Evolutionary conservation across 345 rosid species (phyloP).

Genomic region (Bretschneidera sinensis): DNA sequence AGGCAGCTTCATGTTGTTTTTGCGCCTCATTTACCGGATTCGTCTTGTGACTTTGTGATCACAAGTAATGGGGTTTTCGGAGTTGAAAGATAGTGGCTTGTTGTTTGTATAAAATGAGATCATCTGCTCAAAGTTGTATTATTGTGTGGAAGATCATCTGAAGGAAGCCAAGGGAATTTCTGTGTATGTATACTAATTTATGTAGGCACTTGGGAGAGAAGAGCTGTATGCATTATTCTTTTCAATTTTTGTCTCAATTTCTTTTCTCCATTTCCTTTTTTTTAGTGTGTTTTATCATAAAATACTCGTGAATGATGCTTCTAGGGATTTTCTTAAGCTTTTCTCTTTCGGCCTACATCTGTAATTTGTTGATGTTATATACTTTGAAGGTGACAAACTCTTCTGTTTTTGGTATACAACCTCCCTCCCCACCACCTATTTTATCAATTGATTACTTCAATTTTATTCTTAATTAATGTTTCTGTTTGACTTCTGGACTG

Average conservation of each 20-base stretch:
- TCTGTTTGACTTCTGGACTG: neutral
- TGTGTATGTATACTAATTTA: constrained; percentile 1
- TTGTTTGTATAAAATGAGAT: neutral
- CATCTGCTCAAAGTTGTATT: too few relatives aligned
- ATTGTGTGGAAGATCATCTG: neutral
- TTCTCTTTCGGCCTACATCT: constrained; percentile 1
- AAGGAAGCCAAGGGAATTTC: neutral
- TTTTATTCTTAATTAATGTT: neutral
- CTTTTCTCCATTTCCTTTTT: neutral
- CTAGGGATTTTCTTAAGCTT: neutral
- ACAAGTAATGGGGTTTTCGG: constrained; percentile 52
- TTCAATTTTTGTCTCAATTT: neutral
- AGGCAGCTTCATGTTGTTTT: constrained; percentile 60
- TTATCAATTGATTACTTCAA: too few relatives aligned
- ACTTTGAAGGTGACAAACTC: neutral
- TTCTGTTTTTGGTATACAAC: too few relatives aligned
- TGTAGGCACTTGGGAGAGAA: neutral
- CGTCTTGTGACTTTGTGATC: constrained; percentile 64
- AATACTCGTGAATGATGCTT: neutral
- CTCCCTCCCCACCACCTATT: too few relatives aligned
- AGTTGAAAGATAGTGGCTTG: constrained; percentile 19
- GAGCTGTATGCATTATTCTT: neutral
- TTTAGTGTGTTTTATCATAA: neutral
- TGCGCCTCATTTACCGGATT: constrained; percentile 62
- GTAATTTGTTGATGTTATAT: neutral